These are phyloP conservation scores for Aethionema arabicum DNA, from an alignment of 345 rosid genomes.

Conservation along the genomic window DNA sequence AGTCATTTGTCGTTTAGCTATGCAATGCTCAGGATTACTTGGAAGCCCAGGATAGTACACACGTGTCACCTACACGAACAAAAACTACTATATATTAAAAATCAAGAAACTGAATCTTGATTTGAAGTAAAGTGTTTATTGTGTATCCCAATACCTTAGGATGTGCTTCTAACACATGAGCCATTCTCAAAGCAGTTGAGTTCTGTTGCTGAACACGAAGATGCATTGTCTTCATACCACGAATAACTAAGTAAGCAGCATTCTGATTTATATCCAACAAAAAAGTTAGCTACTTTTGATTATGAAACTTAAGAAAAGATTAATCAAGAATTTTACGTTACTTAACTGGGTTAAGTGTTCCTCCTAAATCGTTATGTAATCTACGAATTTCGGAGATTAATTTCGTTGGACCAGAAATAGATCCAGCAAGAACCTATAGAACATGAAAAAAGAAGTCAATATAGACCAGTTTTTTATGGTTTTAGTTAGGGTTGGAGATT, in stretches of 20 bases:
- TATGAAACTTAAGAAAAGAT: not conserved
- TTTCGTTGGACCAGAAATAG: conserved; percentile 69
- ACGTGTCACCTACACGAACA: conserved; percentile 52
- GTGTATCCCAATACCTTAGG: conserved; percentile 78
- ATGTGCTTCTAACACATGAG: conserved; percentile 90
- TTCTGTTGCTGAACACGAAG: conserved; percentile 93
- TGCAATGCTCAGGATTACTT: conserved; percentile 81
- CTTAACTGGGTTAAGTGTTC: conserved; percentile 79
- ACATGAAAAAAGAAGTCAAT: conserved; percentile 2
- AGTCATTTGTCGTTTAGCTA: conserved; percentile 88
- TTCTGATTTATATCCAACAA: conserved; percentile 43
- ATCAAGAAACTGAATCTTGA: too few species aligned
- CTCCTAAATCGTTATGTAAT: conserved; percentile 83
- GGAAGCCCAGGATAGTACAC: conserved; percentile 87
- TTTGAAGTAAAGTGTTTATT: too few species aligned
- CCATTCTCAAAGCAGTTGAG: conserved; percentile 81
- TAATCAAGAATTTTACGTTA: not conserved
- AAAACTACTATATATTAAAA: too few species aligned
- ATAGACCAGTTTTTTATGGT: too few species aligned
- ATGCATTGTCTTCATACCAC: conserved; percentile 97
- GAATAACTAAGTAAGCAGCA: conserved; percentile 84
- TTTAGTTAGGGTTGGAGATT: too few species aligned
- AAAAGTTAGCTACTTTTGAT: not conserved
- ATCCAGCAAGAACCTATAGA: conserved; percentile 77
- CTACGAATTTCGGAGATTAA: conserved; percentile 63